Evolutionary conservation across 768 basidiomycete genomes (phyloP), one percentile per base, ranked within the genome.

Genomic region (Lyophyllum atratum): DNA sequence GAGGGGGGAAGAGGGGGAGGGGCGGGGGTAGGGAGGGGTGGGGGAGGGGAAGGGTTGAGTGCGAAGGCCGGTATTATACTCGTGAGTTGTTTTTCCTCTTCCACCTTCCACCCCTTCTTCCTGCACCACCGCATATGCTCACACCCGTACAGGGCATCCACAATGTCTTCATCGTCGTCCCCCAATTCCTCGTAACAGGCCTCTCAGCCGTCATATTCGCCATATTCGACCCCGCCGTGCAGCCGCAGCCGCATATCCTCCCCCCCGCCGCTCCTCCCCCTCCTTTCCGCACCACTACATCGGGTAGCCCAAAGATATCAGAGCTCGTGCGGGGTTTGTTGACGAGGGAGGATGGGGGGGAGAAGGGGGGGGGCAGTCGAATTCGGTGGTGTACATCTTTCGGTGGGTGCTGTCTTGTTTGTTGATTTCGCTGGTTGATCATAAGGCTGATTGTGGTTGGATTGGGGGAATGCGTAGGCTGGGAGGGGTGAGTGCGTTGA

Each of bases 151-250:
- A 94, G 92, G 95, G 96, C 39, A 96, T 98, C 51, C 95, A 98
- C 72, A 98, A 97, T 66, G 83, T 97, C 56, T 96, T 91, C 71
- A 78, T 98, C 59, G 96, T 98, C 56, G 75, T 97, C 7, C 96
- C 96, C 0, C 96, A 98, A 66, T 95, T 98, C 72, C 79, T 98
- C 39, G 89, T 95, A 29, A 95, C 92, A 0, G 93, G 87, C 22
- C 70, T 98, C 4, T 86, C 93, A 0, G 85, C 94, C 10, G 75
- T 95, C 59, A 81, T 98, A 45, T 97, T 98, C 66, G 91, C 90
- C 15, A 72, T 97, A 4, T 79, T 94, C 58, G 95, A 96, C 58
- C 87, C 90, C 0, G 34, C 3, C 34, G 67, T 73, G 24, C 84
- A 80, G 74, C 70, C 25, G 58, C 59, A 40, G 17, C 39, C 39